Evolutionary conservation across 805 yeast species (phyloP), one percentile per base, ranked within the genome.

Genomic region (Yamadazyma akitaensis): DNA sequence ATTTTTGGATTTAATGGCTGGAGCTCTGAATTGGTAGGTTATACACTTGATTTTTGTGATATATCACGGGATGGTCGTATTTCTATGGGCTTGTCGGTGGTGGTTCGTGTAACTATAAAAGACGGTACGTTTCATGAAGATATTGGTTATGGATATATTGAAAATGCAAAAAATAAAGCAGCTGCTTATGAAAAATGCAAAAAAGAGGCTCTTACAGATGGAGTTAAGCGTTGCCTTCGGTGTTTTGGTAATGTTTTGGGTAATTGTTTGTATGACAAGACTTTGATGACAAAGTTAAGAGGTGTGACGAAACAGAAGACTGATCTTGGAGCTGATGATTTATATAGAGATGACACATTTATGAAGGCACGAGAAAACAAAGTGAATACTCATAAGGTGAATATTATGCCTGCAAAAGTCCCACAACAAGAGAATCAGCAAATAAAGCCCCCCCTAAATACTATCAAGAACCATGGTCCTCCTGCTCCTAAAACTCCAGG

Each of bases 141-240:
- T 49, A 73, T 79, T 18, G 97, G 97, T 0, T 77, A 79, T 51
- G 96, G 96, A 5, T 78, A 76, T 42, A 77, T 80, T 18, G 94
- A 87, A 40, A 84, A 82, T 48, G 86, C 88, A 37, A 77, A 80
- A 42, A 73, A 82, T 18, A 83, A 80, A 59, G 84, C 85, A 2
- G 78, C 79, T 67, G 92, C 96, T 0, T 84, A 78, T 60, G 88
- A 81, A 44, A 89, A 87, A 59, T 85, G 95, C 47, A 83, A 81
- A 61, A 87, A 88, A 56, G 94, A 86, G 56, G 94, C 96, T 0
- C 77, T 84, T n/a, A 85, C 91, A 0, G 91, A 87, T 62, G 97
- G 87, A 0, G 65, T 85, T 47, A 90, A 89, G 64, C 72, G 94
- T 42, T 84, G 92, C 12, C 69, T 91, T 44, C 70, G 95, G 51